These are phyloP conservation scores for Nymphaea thermarum DNA, from an alignment of 164 flowering plant genomes.

Conservation along the genomic window DNA sequence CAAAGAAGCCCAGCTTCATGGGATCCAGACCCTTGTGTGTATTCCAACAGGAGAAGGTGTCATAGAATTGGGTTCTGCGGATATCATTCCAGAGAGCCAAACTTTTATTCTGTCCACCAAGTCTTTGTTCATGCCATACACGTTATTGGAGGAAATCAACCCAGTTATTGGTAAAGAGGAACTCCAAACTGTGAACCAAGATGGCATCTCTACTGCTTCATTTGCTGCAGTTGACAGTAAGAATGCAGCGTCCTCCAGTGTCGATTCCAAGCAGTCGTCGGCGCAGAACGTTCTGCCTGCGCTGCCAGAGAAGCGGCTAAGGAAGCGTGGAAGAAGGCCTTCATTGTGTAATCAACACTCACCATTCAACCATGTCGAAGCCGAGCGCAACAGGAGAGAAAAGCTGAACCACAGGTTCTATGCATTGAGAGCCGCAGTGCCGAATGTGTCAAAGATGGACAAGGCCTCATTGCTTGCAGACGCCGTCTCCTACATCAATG, in stretches of 20 bases:
- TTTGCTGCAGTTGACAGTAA: neutral
- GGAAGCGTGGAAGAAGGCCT: constrained; percentile 77
- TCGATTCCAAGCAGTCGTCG: neutral
- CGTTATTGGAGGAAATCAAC: constrained; percentile 10
- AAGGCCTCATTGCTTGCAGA: constrained; percentile 90
- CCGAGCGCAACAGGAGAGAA: constrained; percentile 89
- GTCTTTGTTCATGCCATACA: constrained; percentile 33
- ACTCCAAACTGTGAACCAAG: neutral
- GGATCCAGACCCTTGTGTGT: constrained; percentile 59
- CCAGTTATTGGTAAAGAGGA: neutral
- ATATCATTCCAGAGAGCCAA: constrained; percentile 30
- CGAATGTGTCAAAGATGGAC: constrained; percentile 96
- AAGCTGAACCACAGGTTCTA: constrained; percentile 91
- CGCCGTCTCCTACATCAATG: constrained; percentile 76
- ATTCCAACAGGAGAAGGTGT: constrained; percentile 53
- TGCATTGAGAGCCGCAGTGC: constrained; percentile 82
- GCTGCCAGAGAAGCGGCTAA: constrained; percentile 38
- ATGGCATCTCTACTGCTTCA: neutral
- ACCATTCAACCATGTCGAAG: constrained; percentile 90
- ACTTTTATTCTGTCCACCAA: constrained; percentile 51
- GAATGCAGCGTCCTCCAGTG: neutral
- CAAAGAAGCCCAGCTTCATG: constrained; percentile 38
- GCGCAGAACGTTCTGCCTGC: neutral
- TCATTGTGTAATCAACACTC: constrained; percentile 67
- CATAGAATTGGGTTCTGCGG: constrained; percentile 59